Conservation (phyloP, 495 filamentous ascomycete genomes). For the Podospora pseudopauciseta region DNA sequence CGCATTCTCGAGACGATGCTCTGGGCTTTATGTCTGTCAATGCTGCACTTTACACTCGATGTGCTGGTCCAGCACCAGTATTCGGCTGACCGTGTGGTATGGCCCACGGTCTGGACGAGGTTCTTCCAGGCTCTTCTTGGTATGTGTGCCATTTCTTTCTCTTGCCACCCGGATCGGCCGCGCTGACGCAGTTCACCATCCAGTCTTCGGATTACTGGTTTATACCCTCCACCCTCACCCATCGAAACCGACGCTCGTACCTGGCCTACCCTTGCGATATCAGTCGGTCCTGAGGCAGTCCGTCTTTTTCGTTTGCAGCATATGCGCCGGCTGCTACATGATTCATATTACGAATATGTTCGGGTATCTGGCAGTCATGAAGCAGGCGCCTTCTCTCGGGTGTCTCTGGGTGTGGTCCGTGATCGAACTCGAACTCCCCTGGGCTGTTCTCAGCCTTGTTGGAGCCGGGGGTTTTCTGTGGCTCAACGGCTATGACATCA, state of each 20-base stretch:
- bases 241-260: conserved; percentile 40
- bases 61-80: conserved; percentile 93
- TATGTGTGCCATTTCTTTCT: conserved; percentile 27
- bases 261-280: conserved; percentile 42
- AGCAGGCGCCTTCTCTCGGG: conserved; percentile 81
- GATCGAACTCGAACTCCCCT: conserved; percentile 74
- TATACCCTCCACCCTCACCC: conserved; percentile 57
- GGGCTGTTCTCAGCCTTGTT: conserved; percentile 58
- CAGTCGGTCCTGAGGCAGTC: conserved; percentile 52
- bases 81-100: conserved; percentile 57
- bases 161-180: background rate
- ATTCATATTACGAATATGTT: conserved; percentile 74
- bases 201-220: conserved; percentile 59
- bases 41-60: conserved; percentile 83
- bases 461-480: conserved; percentile 63
- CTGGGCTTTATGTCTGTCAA: conserved; percentile 67
- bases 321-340: conserved; percentile 66
- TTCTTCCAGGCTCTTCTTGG: conserved; percentile 48
- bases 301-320: conserved; percentile 55
- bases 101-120: conserved; percentile 53
- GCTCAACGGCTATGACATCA: conserved; percentile 63
- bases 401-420: conserved; percentile 93
- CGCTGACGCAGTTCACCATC: conserved; percentile 17
- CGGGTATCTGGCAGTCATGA: conserved; percentile 87
- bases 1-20: conserved; percentile 58